Conservation (phyloP, 805 yeast species). For the Pichia scutulata region DNA sequence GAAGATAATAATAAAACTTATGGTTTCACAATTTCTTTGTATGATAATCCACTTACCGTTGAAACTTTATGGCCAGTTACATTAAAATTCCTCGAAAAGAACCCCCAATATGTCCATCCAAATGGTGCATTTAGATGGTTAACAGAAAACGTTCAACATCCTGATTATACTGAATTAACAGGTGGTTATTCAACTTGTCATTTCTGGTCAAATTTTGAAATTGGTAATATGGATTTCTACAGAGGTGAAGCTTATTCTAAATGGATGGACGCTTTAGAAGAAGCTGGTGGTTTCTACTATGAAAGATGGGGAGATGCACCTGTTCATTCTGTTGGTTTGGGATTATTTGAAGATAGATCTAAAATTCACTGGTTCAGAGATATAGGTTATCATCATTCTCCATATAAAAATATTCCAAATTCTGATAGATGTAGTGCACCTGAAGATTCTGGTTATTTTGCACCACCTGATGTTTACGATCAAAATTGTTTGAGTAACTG, state of each 20-base stretch:
- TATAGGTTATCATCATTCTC: conserved; percentile 69
- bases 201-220: conserved; percentile 86
- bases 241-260: conserved; percentile 59
- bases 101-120: conserved; percentile 53
- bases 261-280: conserved; percentile 61
- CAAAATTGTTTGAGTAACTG: conserved; percentile 31
- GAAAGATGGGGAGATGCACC: conserved; percentile 96
- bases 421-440: conserved; percentile 39
- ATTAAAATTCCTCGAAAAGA: conserved; percentile 45
- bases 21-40: conserved; percentile 66
- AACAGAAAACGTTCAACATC: conserved; percentile 44
- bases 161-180: conserved; percentile 33
- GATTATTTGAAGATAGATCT: conserved; percentile 61
- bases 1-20: conserved; percentile 60
- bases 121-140: conserved; percentile 54
- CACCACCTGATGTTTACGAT: conserved; percentile 27
- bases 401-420: conserved; percentile 76
- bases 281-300: conserved; percentile 76
- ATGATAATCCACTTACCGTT: conserved; percentile 63
- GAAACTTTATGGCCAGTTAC: conserved; percentile 67
- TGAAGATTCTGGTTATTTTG: conserved; percentile 28
- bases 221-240: conserved; percentile 76
- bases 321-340: conserved; percentile 71
- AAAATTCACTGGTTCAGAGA: conserved; percentile 83
- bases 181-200: conserved; percentile 57